Percentiles rank a stretch among this genome's conserved stretches.
These are phyloP conservation scores for Monosporozyma aquatica DNA, from an alignment of 805 yeast genomes.

Conservation along the genomic window DNA sequence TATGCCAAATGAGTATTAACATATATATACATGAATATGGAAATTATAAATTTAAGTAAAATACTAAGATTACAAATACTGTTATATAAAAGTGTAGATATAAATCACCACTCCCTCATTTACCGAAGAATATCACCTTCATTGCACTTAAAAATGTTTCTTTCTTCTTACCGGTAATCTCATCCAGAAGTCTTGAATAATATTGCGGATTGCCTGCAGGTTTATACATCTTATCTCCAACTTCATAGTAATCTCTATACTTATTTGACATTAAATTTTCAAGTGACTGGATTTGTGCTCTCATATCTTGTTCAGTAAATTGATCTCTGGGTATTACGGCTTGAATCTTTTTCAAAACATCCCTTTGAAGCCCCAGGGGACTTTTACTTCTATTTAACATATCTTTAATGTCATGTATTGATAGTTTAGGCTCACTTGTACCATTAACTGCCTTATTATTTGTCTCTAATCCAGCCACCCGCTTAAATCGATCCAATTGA, in stretches of 20 bases:
- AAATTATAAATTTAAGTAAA: too few relatives aligned
- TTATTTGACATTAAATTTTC: slow-evolving; percentile 50
- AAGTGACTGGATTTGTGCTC: slow-evolving; percentile 49
- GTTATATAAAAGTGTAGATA: too few relatives aligned
- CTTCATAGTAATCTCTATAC: slow-evolving; percentile 52
- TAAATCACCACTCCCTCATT: too few relatives aligned
- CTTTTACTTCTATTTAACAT: slow-evolving; percentile 30
- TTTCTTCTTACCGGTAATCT: slow-evolving; percentile 60
- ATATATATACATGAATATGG: background rate
- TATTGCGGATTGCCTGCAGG: slow-evolving; percentile 86
- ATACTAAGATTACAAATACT: too few relatives aligned
- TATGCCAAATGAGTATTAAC: slow-evolving; percentile 19
- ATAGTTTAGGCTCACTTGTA: slow-evolving; percentile 30
- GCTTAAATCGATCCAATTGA: slow-evolving; percentile 50
- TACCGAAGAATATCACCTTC: slow-evolving; percentile 70
- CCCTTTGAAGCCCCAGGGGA: slow-evolving; percentile 39
- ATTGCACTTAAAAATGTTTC: slow-evolving; percentile 59
- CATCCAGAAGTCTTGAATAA: slow-evolving; percentile 60
- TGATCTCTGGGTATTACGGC: slow-evolving; percentile 39
- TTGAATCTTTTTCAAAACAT: slow-evolving; percentile 37
- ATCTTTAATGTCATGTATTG: slow-evolving; percentile 35
- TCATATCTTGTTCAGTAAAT: slow-evolving; percentile 40
- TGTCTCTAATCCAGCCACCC: slow-evolving; percentile 37
- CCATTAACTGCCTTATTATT: slow-evolving; percentile 29
- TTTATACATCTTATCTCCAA: slow-evolving; percentile 53